These are phyloP conservation scores for Fusarium secorum DNA, from an alignment of 2,329 filamentous ascomycete species.

Conservation along the genomic window DNA sequence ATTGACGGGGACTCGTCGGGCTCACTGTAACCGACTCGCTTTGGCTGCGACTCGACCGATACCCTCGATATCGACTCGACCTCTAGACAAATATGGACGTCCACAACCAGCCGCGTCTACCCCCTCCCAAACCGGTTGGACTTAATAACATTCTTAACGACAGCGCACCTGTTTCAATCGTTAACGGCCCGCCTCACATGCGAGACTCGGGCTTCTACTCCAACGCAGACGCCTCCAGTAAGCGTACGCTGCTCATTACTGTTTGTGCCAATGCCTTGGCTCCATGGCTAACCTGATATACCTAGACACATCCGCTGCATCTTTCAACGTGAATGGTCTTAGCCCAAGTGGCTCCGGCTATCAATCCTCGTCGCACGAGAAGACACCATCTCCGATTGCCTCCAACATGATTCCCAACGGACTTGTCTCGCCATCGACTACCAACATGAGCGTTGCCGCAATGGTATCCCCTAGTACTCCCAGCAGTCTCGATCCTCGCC, in stretches of 20 bases:
- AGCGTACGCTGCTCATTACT: conserved; percentile 47
- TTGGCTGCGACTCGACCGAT: conserved; percentile 18
- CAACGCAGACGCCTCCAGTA: conserved; percentile 54
- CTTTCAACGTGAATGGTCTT: conserved; percentile 49
- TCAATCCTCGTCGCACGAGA: conserved; percentile 60
- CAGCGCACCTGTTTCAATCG: conserved; percentile 35
- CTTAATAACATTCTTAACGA: conserved; percentile 52
- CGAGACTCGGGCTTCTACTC: conserved; percentile 56
- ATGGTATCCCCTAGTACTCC: conserved; percentile 69
- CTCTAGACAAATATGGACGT: conserved; percentile 40
- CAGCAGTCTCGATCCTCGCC: conserved; percentile 52
- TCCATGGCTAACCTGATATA: conserved; percentile 26
- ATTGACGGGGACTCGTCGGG: conserved; percentile 7
- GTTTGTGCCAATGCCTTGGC: conserved; percentile 14
- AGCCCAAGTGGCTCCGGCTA: conserved; percentile 57
- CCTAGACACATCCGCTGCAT: conserved; percentile 51
- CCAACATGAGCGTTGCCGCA: conserved; percentile 71
- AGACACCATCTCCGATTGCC: conserved; percentile 68
- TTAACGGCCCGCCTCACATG: conserved; percentile 45
- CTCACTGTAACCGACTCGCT: conserved; percentile 7
- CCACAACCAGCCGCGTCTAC: conserved; percentile 40
- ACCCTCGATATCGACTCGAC: conserved; percentile 13
- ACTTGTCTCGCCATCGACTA: conserved; percentile 62
- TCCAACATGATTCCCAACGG: conserved; percentile 60
- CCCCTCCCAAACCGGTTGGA: conserved; percentile 48